Evolutionary conservation across 176 grass and related monocot genomes (phyloP), one percentile per base, ranked within the genome.

Genomic region (Typha latifolia): DNA sequence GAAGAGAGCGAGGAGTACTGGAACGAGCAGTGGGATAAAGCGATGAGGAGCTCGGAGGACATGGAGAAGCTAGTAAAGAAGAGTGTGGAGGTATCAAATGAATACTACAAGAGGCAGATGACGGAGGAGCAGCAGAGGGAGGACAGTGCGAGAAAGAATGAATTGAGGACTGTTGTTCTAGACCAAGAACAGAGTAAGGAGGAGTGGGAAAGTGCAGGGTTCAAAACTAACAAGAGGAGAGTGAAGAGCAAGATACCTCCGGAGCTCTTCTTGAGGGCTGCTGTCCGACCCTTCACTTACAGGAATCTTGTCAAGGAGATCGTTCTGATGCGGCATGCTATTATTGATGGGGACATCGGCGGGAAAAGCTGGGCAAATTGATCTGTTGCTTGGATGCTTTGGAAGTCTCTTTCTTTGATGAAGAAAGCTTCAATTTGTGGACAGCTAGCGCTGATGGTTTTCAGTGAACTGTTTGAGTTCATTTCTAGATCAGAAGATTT

Each of bases 271-370:
- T 48, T 97, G 61, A 97, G 84, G 67, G 88, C 86, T 0, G 73
- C 89, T 0, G 94, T 93, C 61, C 74, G 83, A 14, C 94, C 85
- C 27, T 97, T 93, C 73, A 97, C 83, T 61, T 90, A 90, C 61
- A 79, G 89, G 62, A 93, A 93, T 85, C 88, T 97, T 64, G 89
- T 97, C 20, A 90, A 97, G 71, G 94, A 97, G 61, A 92, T 97
- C 65, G 94, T 90, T 59, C 75, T 93, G 22, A 84, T 85, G 83
- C 80, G 94, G 68, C 85, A 97, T 69, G 62, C 52, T 31, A 97
- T 97, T 69, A 67, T 97, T 67, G 94, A 93, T 13, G 89, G 94
- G 16, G 89, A 97, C 68, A 86, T 87, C 57, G 63, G 51, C n/a
- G 32, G 53, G 47, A 62, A 78, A 50, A 69, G 13, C 52, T 57